Evolutionary conservation across 2,329 filamentous ascomycete species (phyloP), one percentile per base, ranked within the genome.

Genomic region (Colletotrichum plurivorum): DNA sequence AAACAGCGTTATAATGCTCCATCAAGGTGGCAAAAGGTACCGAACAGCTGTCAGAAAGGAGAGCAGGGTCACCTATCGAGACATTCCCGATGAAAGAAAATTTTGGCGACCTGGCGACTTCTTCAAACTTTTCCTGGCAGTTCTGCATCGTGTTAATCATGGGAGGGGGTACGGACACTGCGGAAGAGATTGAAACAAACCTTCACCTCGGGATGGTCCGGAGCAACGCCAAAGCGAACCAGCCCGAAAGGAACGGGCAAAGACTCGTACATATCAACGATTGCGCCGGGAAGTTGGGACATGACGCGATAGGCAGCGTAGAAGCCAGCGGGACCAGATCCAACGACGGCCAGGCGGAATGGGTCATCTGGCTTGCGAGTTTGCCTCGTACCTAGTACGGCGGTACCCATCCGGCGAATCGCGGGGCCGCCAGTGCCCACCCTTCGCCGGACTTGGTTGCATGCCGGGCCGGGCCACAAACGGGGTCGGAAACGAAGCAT

Each of bases 141-240:
- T 98, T 98, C 94, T 97, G 76, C 18, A 18, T 9, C 57, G 36
- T 62, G 55, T 36, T 13, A 43, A 18, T 27, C 36, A 20, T 20
- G 18, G 10, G 46, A 49, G 10, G 20, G 15, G 18, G 16, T 39
- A 65, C 25, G 20, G 20, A 48, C 20, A 51, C 22, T 67, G 67
- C 60, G 8, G 55, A 9, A n/a, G 5, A 16, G 43, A n/a, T 5
- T 49, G 46, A 18, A 64, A 52, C 81, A 69, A 83, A 96, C 94
- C 89, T 99, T 99, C 73, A 99, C 96, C 83, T 99, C 95, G 0
- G 96, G 95, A 81, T 99, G 96, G 78, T 99, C 96, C 5, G 96
- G 96, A n/a, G 96, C 97, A 67, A 99, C 96, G 9, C 96, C 96
- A 77, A 96, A 97, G 63, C 96, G 88, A 57, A 97, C 95, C 63